Base-by-base conservation (phyloP, 2,329 filamentous ascomycete genomes). In the Aspergillus luchuensis region DNA sequence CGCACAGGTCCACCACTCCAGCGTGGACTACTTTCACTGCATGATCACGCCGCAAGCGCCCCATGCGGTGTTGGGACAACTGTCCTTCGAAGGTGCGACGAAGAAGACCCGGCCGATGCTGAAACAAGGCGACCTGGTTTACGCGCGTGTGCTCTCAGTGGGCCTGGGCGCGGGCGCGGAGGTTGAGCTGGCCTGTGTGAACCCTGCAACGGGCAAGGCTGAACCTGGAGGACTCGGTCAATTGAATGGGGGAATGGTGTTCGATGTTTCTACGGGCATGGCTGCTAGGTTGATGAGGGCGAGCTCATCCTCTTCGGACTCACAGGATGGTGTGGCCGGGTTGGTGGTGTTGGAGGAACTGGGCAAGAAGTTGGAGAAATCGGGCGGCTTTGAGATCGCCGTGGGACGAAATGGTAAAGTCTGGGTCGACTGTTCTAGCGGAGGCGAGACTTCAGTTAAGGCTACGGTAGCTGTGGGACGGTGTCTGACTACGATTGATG, bases 341-440 rank as follows among this genome's bases (percentile, higher is more conserved):
- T 76, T 97, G 7, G 85, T 87, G 3, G 84, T 97, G 25, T 77
- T 98, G 59, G 91, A 96, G 64, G 90, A 92, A 71, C 79, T 98
- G 13, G 93, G 89, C 3, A 88, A 88, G 60, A 94, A 91, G 57
- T 78, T 97, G 13, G 77, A 79, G 61, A 71, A 71, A 45, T 67
- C 74, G 2, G 79, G 79, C 19, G 88, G 90, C 19, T 99, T 98
- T 74, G 95, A 99, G 81, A 91, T 96, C 61, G 94, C 94, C 0
- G 91, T 97, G 8, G 95, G 95, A 17, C 87, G 92, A 71, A 99
- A 99, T 76, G 95, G 95, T 43, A 89, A 87, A 74, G 85, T 98
- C 21, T 98, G 95, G 92, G 90, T 98, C 13, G 89, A 94, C 71
- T 92, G 90, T 66, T 76, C 78, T 5, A 76, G 77, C 59, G 90